Conservation (phyloP, 306 rosid genomes). For the Cucumis melo region DNA sequence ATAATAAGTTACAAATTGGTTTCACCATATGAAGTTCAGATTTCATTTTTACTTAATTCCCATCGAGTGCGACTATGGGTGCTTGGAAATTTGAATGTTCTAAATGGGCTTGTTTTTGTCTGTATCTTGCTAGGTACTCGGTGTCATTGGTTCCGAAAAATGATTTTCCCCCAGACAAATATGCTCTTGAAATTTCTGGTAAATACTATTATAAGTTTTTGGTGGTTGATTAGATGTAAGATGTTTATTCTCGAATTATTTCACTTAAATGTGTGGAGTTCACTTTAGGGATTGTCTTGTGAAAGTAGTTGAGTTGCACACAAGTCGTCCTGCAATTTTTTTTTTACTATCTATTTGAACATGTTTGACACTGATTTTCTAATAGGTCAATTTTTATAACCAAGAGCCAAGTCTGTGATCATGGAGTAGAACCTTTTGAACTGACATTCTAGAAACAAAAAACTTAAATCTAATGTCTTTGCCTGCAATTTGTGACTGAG, state of each 20-base stretch:
- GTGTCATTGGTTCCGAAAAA: constrained; percentile 58
- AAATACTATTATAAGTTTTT: constrained; percentile 17
- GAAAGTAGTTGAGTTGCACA: not conserved
- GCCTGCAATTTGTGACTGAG: not conserved
- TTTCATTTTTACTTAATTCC: not conserved
- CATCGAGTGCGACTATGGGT: constrained; percentile 3
- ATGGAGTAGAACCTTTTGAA: not conserved
- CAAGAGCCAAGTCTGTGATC: not conserved
- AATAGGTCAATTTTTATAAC: not conserved
- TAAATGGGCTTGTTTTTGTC: constrained; percentile 6
- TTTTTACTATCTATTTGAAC: not conserved
- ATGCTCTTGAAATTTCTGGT: constrained; percentile 58
- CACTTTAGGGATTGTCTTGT: not conserved
- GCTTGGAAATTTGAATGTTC: constrained; percentile 7
- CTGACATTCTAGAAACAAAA: not conserved
- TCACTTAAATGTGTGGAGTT: not conserved
- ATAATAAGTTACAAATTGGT: not conserved
- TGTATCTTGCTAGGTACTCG: constrained; percentile 56
- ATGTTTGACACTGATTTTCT: not conserved
- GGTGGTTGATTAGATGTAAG: not conserved
- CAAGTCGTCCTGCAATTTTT: not conserved
- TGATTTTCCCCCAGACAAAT: constrained; percentile 55
- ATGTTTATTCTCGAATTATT: not conserved
- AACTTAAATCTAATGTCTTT: not conserved
- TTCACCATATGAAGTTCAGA: not conserved